Evolutionary conservation across 192 early-diverging fungal species (phyloP).

Genomic region (Backusella morwellensis): DNA sequence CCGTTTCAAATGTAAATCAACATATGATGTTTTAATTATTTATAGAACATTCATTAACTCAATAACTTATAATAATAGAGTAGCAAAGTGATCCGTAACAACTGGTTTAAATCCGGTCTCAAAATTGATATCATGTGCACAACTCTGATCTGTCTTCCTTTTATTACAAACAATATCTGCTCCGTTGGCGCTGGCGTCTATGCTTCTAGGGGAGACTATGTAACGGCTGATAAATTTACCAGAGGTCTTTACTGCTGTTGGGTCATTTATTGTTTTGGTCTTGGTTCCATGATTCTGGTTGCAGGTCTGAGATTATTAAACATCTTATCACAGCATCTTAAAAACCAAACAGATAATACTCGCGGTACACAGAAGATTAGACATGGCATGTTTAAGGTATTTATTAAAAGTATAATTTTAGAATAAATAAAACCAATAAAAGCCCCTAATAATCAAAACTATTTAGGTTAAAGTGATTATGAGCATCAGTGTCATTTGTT

Average conservation of each 20-base stretch:
- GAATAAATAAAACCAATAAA: background rate
- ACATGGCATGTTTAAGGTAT: conserved; percentile 23
- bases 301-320: conserved; percentile 17
- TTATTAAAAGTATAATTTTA: background rate
- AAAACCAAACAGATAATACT: background rate
- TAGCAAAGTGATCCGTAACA: conserved; percentile 8
- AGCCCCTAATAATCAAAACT: background rate
- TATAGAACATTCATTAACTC: background rate
- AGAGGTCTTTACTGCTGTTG: conserved; percentile 23
- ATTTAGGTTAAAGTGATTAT: conserved; percentile 23
- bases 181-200: conserved; percentile 20
- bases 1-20: conserved; percentile 29
- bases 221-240: conserved; percentile 17
- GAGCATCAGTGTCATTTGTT: background rate
- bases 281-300: conserved; percentile 8
- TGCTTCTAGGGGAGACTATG: conserved; percentile 17
- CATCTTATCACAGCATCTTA: conserved; percentile 8
- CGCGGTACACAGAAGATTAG: conserved; percentile 9
- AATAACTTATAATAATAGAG: conserved; percentile 9
- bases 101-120: conserved; percentile 15
- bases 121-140: conserved; percentile 12
- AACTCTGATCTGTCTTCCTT: conserved; percentile 11
- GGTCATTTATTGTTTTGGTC: conserved; percentile 22
- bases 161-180: conserved; percentile 34
- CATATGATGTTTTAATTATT: background rate